These are phyloP conservation scores for Globisporangium nagaii DNA, from an alignment of 352 stramenopile species.

Conservation along the genomic window DNA sequence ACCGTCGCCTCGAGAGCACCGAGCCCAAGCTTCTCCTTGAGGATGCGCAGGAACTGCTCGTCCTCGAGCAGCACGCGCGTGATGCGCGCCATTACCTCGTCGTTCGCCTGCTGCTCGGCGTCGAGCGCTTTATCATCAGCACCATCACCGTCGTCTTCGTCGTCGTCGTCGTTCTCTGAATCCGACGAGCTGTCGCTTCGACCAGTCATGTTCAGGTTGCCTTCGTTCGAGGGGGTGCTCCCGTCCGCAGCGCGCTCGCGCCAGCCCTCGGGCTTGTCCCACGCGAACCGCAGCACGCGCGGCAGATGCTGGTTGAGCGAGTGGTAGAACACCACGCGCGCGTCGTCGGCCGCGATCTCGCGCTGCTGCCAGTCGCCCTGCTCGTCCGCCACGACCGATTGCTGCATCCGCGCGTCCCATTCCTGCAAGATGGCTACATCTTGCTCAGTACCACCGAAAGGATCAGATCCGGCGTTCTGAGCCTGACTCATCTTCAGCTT, in stretches of 20 bases:
- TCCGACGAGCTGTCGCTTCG: constrained; percentile 7
- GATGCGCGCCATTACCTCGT: constrained; percentile 23
- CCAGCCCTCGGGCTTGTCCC: constrained; percentile 41
- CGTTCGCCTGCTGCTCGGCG: constrained; percentile 21
- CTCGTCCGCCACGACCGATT: constrained; percentile 39
- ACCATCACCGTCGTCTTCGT: background rate
- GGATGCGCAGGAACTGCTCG: constrained; percentile 49
- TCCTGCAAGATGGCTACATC: constrained; percentile 18
- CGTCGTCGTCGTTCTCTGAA: background rate
- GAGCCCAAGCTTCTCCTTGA: constrained; percentile 61
- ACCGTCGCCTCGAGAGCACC: constrained; percentile 6
- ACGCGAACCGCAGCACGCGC: constrained; percentile 32
- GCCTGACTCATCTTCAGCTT: constrained; percentile 2
- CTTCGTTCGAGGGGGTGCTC: constrained; percentile 13
- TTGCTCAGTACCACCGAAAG: background rate
- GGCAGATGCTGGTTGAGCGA: constrained; percentile 47
- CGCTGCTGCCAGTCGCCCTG: constrained; percentile 56
- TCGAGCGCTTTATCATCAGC: no score
- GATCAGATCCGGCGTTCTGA: background rate
- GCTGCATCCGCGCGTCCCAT: constrained; percentile 40
- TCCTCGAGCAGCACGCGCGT: constrained; percentile 39
- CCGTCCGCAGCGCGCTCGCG: constrained; percentile 12
- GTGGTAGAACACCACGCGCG: constrained; percentile 63
- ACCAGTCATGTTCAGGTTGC: constrained; percentile 1
- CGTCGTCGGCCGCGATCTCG: constrained; percentile 40